These are phyloP conservation scores for Melampsora americana DNA, from an alignment of 1,284 basidiomycete genomes.

Conservation along the genomic window DNA sequence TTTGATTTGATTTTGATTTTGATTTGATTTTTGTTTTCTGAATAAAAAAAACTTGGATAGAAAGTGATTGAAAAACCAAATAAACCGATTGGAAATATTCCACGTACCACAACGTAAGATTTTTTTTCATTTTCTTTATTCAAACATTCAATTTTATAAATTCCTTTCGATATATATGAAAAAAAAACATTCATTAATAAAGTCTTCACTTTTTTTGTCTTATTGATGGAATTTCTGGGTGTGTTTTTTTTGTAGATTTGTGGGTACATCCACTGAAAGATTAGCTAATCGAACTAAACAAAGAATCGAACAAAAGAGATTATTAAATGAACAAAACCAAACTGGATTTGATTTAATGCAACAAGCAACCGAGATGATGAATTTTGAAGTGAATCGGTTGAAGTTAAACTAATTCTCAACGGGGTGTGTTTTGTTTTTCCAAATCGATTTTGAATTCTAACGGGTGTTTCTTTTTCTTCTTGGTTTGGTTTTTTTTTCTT, in stretches of 20 bases:
- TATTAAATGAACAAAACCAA: conserved; percentile 4
- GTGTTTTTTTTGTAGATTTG: neutral
- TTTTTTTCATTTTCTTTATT: neutral
- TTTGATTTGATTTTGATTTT: neutral
- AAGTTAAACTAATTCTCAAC: too few species aligned
- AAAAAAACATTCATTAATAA: too few species aligned
- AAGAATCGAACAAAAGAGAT: conserved; percentile 18
- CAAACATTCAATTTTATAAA: conserved; percentile 2
- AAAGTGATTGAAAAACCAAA: neutral
- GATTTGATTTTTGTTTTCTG: neutral
- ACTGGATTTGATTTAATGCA: conserved; percentile 25
- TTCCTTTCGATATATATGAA: too few species aligned
- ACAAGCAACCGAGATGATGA: conserved; percentile 33
- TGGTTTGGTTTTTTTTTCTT: neutral
- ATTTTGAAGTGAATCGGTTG: conserved; percentile 43
- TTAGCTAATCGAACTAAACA: conserved; percentile 29
- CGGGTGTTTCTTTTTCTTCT: too few species aligned
- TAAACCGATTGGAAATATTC: neutral
- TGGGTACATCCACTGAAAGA: conserved; percentile 3
- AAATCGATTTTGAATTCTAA: too few species aligned
- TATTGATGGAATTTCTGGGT: too few species aligned
- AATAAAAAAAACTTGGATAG: neutral
- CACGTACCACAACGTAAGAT: neutral
- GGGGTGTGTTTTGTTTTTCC: too few species aligned
- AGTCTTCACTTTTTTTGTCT: too few species aligned